Conservation (phyloP, 805 yeast species). For the Monosporozyma aquatica region DNA sequence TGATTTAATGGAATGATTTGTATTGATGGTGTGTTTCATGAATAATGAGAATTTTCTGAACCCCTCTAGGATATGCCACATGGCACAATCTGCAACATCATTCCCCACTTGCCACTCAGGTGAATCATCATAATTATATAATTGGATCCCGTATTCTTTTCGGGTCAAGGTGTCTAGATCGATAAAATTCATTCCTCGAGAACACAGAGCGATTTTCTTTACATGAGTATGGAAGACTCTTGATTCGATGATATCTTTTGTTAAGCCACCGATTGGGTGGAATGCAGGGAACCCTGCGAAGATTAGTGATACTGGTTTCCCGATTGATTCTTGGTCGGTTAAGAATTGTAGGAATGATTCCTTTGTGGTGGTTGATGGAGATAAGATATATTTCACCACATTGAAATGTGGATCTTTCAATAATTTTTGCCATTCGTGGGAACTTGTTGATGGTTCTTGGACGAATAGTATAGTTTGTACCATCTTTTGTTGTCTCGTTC, state of each 20-base stretch:
- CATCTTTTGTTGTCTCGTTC: too few relatives aligned
- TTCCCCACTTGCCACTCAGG: constrained; percentile 38
- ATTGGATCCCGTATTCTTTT: constrained; percentile 32
- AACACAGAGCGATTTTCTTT: constrained; percentile 43
- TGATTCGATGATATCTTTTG: constrained; percentile 33
- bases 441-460: constrained; percentile 6
- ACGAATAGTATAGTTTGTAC: constrained; percentile 18
- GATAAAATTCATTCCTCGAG: constrained; percentile 49
- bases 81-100: constrained; percentile 57
- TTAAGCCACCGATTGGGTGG: constrained; percentile 42
- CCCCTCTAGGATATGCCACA: constrained; percentile 45
- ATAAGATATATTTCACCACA: constrained; percentile 9
- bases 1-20: constrained; percentile 34
- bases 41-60: constrained; percentile 43
- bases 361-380: constrained; percentile 4
- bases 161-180: constrained; percentile 38
- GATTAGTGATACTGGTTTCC: constrained; percentile 34
- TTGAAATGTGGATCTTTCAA: constrained; percentile 10
- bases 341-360: constrained; percentile 14
- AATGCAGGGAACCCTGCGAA: constrained; percentile 57
- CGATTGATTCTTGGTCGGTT: constrained; percentile 3
- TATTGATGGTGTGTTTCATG: constrained; percentile 24
- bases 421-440: constrained; percentile 11
- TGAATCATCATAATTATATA: constrained; percentile 36
- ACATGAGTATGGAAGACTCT: constrained; percentile 29